These are phyloP conservation scores for Cordyceps javanica DNA, from an alignment of 2,329 filamentous ascomycete genomes.

Conservation along the genomic window DNA sequence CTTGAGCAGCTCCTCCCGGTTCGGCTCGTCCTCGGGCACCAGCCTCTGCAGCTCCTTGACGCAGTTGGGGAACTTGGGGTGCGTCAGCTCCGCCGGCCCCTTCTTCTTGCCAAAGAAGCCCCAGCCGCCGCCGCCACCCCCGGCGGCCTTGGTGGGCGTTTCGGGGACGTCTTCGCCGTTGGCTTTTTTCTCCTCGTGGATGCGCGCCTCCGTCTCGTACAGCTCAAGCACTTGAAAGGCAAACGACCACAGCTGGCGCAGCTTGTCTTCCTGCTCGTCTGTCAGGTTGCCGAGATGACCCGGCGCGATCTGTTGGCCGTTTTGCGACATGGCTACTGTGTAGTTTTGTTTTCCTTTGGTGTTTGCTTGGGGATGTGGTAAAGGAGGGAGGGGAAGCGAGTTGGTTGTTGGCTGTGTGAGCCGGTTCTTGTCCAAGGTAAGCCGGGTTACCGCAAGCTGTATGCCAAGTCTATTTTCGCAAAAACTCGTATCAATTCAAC, in stretches of 20 bases:
- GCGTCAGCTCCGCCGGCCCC: slow-evolving; percentile 46
- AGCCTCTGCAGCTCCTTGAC: slow-evolving; percentile 30
- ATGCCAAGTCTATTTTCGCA: background rate
- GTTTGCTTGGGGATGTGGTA: background rate
- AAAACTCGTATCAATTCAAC: background rate
- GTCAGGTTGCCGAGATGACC: slow-evolving; percentile 64
- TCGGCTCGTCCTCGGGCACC: slow-evolving; percentile 50
- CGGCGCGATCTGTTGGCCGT: background rate
- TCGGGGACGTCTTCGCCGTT: slow-evolving; percentile 22
- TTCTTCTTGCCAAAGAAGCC: slow-evolving; percentile 32
- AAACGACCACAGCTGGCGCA: slow-evolving; percentile 73
- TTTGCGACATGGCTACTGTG: background rate
- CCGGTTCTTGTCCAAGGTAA: background rate
- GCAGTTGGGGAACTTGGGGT: slow-evolving; percentile 37
- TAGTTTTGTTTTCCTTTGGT: background rate
- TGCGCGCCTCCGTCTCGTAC: slow-evolving; percentile 13
- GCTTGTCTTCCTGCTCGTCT: slow-evolving; percentile 70
- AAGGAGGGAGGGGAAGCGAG: background rate
- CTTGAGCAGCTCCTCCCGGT: slow-evolving; percentile 82
- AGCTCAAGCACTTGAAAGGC: slow-evolving; percentile 68
- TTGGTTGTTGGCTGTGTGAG: background rate
- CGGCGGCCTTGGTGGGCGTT: slow-evolving; percentile 2
- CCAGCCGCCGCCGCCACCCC: slow-evolving; percentile 1
- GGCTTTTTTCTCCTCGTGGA: slow-evolving; percentile 20
- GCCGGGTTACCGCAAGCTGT: background rate